Evolutionary conservation across 768 basidiomycete genomes (phyloP), one percentile per base, ranked within the genome.

Genomic region (Lactarius indigo): DNA sequence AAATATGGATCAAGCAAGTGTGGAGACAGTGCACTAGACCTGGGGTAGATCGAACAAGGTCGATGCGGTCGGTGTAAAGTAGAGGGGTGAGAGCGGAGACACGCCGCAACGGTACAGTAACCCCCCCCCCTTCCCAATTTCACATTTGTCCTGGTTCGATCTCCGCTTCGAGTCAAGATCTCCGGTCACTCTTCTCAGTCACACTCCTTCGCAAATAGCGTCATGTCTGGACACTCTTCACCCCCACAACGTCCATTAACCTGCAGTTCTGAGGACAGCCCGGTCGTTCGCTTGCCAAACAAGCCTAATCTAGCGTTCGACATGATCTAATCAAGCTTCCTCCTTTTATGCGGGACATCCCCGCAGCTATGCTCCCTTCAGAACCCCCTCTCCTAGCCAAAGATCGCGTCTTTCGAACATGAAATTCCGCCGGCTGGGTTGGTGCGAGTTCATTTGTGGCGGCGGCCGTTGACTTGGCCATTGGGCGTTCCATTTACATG

Each of bases 401-500:
- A 17, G n/a, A 1, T 28, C 13, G 30, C 31, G 28, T 54, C 30
- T n/a, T 37, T 12, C 44, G 42, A 41, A 10, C 26, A 33, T 17
- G 39, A 28, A 26, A 54, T 50, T 9, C 30, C 2, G 55, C 30
- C 26, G 18, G 41, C 52, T 26, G 52, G 31, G 20, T 57, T 13
- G 2, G 28, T 7, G 26, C 31, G 56, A 52, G 5, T 18, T 63
- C 33, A 70, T 59, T 58, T 69, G n/a, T 37, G 35, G 35, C 9
- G 52, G 28, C 35, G 63, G 58, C 10, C 26, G 33, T 64, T 59
- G 57, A 0, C 13, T 33, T 59, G 63, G 35, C 33, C 58, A 28
- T 59, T 68, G 15, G 63, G 26, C n/a, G 13, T 35, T n/a, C 61
- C 61, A 26, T 62, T 66, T 17, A 35, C 44, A 10, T 62, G 57